These are phyloP conservation scores for Aureobasidium mangrovei DNA, from an alignment of 2,329 filamentous ascomycete species.

Conservation along the genomic window DNA sequence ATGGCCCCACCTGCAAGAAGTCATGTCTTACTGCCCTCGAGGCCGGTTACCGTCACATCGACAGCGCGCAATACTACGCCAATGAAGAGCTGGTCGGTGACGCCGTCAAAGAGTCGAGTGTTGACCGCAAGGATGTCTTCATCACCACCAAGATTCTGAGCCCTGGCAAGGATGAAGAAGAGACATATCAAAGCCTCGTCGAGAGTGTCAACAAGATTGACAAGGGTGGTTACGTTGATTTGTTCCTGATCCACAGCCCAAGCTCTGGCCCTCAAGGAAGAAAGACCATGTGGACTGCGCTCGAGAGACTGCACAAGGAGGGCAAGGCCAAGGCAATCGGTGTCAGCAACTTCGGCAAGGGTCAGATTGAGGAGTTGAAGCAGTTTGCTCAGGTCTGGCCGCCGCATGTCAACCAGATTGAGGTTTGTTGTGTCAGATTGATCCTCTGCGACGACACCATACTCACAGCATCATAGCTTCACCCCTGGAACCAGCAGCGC, in stretches of 20 bases:
- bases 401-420: constrained; percentile 65
- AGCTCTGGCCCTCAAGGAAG: constrained; percentile 46
- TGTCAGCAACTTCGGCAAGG: constrained; percentile 62
- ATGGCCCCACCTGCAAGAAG: constrained; percentile 43
- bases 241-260: constrained; percentile 62
- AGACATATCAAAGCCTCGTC: constrained; percentile 50
- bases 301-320: constrained; percentile 53
- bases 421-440: constrained; percentile 41
- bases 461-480: constrained; percentile 43
- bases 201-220: constrained; percentile 57
- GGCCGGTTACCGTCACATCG: constrained; percentile 54
- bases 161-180: constrained; percentile 45
- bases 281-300: constrained; percentile 55
- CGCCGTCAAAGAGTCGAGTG: constrained; percentile 48
- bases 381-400: constrained; percentile 57
- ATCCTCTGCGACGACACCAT: constrained; percentile 4
- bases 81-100: constrained; percentile 61
- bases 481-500: constrained; percentile 62
- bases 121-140: constrained; percentile 54
- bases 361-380: constrained; percentile 61
- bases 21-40: constrained; percentile 52
- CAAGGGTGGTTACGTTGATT: constrained; percentile 56
- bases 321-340: constrained; percentile 58
- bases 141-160: constrained; percentile 62
- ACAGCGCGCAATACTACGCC: constrained; percentile 60